These are phyloP conservation scores for Leccinum subgranulosum DNA, from an alignment of 768 basidiomycete genomes.

Conservation along the genomic window DNA sequence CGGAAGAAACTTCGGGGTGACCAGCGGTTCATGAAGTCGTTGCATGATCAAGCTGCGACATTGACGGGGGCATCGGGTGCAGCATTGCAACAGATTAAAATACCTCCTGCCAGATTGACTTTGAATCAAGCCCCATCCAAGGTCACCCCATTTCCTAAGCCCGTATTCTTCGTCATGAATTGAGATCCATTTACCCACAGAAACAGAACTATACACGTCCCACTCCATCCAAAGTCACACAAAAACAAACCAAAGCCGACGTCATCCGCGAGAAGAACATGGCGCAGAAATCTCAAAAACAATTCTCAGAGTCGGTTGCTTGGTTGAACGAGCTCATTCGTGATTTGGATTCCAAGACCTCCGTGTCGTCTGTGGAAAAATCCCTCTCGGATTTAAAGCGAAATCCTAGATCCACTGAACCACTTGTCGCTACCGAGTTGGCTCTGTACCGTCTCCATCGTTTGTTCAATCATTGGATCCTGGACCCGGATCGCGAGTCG, in stretches of 20 bases:
- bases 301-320: conserved; percentile 34
- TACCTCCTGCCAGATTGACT: conserved; percentile 37
- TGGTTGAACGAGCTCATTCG: conserved; percentile 57
- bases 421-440: conserved; percentile 48
- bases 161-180: background rate
- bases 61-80: conserved; percentile 61
- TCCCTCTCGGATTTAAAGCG: conserved; percentile 39
- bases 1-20: conserved; percentile 37
- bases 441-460: conserved; percentile 52
- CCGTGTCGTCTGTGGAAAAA: conserved; percentile 27
- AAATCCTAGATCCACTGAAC: conserved; percentile 43
- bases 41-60: conserved; percentile 60
- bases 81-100: conserved; percentile 50
- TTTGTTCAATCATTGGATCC: conserved; percentile 50
- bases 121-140: conserved; percentile 11
- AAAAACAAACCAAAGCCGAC: conserved; percentile 35
- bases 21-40: conserved; percentile 55
- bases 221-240: conserved; percentile 27
- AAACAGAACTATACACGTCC: conserved; percentile 16
- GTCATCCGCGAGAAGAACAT: conserved; percentile 44
- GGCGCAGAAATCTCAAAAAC: conserved; percentile 42
- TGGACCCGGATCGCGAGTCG: conserved; percentile 38
- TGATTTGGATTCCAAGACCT: conserved; percentile 23
- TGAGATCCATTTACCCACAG: conserved; percentile 4
- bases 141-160: conserved; percentile 1